These are phyloP conservation scores for Hypoxylon subgilvum DNA, from an alignment of 495 filamentous ascomycete species.

Conservation along the genomic window DNA sequence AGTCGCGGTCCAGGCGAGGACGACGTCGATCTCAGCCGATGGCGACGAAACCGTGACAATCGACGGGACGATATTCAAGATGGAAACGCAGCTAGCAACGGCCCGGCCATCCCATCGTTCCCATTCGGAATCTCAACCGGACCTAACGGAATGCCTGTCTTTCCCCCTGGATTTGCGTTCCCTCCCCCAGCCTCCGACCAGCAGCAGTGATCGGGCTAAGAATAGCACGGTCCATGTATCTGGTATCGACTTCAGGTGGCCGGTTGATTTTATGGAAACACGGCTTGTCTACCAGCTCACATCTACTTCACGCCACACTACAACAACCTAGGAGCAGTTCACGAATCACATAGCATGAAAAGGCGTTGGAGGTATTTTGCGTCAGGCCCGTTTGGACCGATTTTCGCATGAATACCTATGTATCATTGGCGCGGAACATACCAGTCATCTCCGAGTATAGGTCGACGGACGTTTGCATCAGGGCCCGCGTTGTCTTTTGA, in stretches of 20 bases:
- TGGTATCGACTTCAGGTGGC: no score
- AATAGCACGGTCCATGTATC: no score
- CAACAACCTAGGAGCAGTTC: conserved; percentile 10
- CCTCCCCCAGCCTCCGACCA: conserved; percentile 41
- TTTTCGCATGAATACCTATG: no score
- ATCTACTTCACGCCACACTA: no score
- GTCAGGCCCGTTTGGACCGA: conserved; percentile 8
- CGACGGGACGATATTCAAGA: conserved; percentile 48
- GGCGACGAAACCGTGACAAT: conserved; percentile 47
- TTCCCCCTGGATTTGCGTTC: conserved; percentile 67
- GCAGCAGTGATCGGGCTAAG: conserved; percentile 6
- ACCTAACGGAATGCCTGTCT: conserved; percentile 72
- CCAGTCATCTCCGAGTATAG: conserved; percentile 1
- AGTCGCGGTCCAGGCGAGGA: conserved; percentile 65
- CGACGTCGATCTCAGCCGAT: conserved; percentile 51
- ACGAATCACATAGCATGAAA: conserved; percentile 34
- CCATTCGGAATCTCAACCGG: conserved; percentile 62
- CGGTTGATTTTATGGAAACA: no score
- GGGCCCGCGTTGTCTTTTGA: conserved; percentile 1
- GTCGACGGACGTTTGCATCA: conserved; percentile 15
- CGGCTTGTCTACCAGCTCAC: no score
- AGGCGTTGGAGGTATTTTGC: conserved; percentile 36
- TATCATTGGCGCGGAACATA: background rate
- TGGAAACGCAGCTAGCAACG: conserved; percentile 45
- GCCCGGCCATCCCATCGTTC: conserved; percentile 63